Conservation (phyloP, 768 basidiomycete species). For the Baorangia bicolor region DNA sequence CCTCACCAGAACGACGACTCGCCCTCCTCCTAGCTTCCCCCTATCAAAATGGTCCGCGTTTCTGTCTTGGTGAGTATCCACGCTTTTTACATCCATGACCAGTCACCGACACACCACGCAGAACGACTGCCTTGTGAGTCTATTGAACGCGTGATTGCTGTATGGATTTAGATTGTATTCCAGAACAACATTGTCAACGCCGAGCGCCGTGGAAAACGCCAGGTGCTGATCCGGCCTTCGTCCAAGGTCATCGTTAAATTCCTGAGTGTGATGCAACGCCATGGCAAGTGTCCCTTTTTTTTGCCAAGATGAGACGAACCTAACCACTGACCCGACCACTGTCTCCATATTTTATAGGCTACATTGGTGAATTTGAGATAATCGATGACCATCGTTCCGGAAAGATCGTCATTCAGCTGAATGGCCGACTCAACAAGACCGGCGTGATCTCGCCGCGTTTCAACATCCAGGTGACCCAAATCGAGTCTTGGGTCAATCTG, state of each 20-base stretch:
- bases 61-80: conserved; percentile 63
- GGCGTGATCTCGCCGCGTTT: conserved; percentile 99
- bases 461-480: conserved; percentile 91
- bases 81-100: not conserved
- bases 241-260: conserved; percentile 99
- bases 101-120: conserved; percentile 7
- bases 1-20: not conserved
- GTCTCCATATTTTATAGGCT: conserved; percentile 58
- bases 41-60: conserved; percentile 77
- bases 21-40: not conserved
- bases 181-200: conserved; percentile 99
- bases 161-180: conserved; percentile 1
- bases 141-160: not conserved
- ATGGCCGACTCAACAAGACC: conserved; percentile 98
- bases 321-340: not conserved
- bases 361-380: conserved; percentile 98
- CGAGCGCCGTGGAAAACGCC: conserved; percentile 98
- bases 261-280: conserved; percentile 97
- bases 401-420: conserved; percentile 98
- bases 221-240: conserved; percentile 95
- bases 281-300: conserved; percentile 60
- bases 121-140: conserved; percentile 60
- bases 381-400: conserved; percentile 98
- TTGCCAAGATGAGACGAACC: not conserved
- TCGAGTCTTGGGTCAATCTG: conserved; percentile 96